phyloP scores from a whole-genome alignment of 192 early-diverging fungal species.

The Coemansia sp. region DNA sequence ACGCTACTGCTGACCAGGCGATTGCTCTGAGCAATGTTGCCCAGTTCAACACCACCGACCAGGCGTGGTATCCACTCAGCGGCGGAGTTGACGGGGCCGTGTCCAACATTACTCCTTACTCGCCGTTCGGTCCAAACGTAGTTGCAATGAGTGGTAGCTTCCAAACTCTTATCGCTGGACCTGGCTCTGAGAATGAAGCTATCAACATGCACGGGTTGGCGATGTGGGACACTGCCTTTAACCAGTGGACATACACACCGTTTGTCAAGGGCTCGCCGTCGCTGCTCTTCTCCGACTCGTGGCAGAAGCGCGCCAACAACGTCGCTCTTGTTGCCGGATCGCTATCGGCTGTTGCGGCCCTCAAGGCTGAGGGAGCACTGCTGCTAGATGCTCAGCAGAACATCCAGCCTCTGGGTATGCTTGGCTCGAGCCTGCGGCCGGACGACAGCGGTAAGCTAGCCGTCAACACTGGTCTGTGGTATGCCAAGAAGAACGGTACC shows the following conservation, averaged over 20 bases:
- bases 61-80: slow-evolving; percentile 42
- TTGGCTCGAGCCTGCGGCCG: slow-evolving; percentile 40
- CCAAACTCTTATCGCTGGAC: slow-evolving; percentile 17
- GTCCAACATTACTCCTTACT: slow-evolving; percentile 43
- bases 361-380: slow-evolving; percentile 44
- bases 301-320: slow-evolving; percentile 26
- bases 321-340: slow-evolving; percentile 42
- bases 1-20: slow-evolving; percentile 33
- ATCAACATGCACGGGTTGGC: slow-evolving; percentile 25
- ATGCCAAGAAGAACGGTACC: slow-evolving; percentile 53
- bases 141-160: slow-evolving; percentile 44
- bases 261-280: slow-evolving; percentile 36
- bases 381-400: slow-evolving; percentile 28
- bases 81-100: slow-evolving; percentile 61
- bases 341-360: slow-evolving; percentile 43
- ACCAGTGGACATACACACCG: slow-evolving; percentile 45
- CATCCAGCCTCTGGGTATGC: slow-evolving; percentile 36
- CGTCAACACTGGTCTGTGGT: slow-evolving; percentile 62
- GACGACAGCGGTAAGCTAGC: slow-evolving; percentile 22
- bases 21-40: slow-evolving; percentile 40
- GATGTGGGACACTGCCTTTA: slow-evolving; percentile 42
- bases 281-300: slow-evolving; percentile 30
- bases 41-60: slow-evolving; percentile 48
- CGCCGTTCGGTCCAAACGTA: slow-evolving; percentile 41
- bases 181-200: slow-evolving; percentile 4